A percentile compares a stretch with the other conserved stretches of the same genome.
phyloP scores from a whole-genome alignment of 2,329 filamentous ascomycete genomes.

The Pochonia chlamydosporia region DNA sequence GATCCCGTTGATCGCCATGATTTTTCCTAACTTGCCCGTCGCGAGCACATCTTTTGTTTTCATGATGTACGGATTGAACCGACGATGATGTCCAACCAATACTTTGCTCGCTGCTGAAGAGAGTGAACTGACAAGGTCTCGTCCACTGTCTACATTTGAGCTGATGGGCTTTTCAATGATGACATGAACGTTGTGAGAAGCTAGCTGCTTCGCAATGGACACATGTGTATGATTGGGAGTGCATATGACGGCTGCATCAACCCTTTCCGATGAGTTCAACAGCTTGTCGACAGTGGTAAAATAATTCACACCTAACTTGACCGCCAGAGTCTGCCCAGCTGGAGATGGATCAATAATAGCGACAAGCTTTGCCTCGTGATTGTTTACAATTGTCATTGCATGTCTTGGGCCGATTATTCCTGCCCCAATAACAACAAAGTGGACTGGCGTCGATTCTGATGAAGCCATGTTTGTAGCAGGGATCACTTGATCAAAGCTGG shows the following conservation, averaged over 20 bases:
- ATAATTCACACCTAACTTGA: background rate
- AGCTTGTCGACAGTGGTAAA: constrained; percentile 31
- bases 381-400: constrained; percentile 11
- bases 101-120: constrained; percentile 30
- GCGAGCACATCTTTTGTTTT: constrained; percentile 40
- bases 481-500: too few species aligned
- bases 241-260: constrained; percentile 51
- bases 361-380: constrained; percentile 15
- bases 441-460: too few species aligned
- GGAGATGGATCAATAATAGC: constrained; percentile 25
- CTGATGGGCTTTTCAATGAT: constrained; percentile 54
- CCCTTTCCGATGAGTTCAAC: constrained; percentile 30
- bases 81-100: constrained; percentile 51
- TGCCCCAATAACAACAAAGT: constrained; percentile 21
- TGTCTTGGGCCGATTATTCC: constrained; percentile 26
- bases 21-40: constrained; percentile 33
- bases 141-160: constrained; percentile 30
- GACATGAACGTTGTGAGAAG: constrained; percentile 42
- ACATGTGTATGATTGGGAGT: constrained; percentile 56
- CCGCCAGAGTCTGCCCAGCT: constrained; percentile 9
- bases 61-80: constrained; percentile 52
- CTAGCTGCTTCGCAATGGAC: constrained; percentile 39
- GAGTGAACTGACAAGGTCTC: constrained; percentile 22
- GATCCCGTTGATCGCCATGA: constrained; percentile 48
- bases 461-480: too few species aligned